Conservation (phyloP, 2,329 filamentous ascomycete species). For the Pseudocercospora cruenta region DNA sequence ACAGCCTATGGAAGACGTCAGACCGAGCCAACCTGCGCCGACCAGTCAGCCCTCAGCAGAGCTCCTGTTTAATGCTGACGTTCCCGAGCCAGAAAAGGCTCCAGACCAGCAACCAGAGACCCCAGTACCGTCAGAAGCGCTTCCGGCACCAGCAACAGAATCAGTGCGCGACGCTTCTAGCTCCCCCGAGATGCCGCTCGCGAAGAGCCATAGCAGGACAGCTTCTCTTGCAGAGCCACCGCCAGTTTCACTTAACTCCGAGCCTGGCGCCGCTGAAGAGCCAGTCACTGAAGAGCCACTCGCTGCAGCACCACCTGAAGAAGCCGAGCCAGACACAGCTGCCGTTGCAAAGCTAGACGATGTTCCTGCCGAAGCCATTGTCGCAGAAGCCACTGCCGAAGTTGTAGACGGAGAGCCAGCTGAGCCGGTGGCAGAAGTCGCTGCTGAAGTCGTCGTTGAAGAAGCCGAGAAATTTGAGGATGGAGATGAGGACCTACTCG, state of each 20-base stretch:
- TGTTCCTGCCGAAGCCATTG: conserved; percentile 2
- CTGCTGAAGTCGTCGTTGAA: conserved; percentile 12
- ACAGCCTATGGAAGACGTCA: conserved; percentile 26
- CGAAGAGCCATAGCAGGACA: conserved; percentile 44
- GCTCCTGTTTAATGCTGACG: not conserved
- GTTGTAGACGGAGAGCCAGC: conserved; percentile 8
- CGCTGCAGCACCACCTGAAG: not conserved
- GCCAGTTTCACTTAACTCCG: conserved; percentile 15
- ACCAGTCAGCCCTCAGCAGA: not conserved
- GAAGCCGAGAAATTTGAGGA: conserved; percentile 27
- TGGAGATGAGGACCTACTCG: conserved; percentile 36
- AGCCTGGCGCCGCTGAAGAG: not conserved
- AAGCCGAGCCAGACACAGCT: conserved; percentile 1
- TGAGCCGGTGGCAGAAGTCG: conserved; percentile 7
- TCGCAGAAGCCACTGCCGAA: conserved; percentile 10
- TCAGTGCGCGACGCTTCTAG: conserved; percentile 41
- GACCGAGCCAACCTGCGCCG: conserved; percentile 12
- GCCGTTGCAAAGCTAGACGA: not conserved
- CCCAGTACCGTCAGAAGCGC: conserved; percentile 9
- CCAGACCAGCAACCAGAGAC: conserved; percentile 8
- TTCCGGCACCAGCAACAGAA: conserved; percentile 10
- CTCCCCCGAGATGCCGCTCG: conserved; percentile 49
- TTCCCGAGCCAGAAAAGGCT: not conserved
- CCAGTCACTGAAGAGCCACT: not conserved
- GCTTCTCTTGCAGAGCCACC: conserved; percentile 35